Evolutionary conservation across 768 basidiomycete species (phyloP), one percentile per base, ranked within the genome.

Genomic region (Panus rudis): DNA sequence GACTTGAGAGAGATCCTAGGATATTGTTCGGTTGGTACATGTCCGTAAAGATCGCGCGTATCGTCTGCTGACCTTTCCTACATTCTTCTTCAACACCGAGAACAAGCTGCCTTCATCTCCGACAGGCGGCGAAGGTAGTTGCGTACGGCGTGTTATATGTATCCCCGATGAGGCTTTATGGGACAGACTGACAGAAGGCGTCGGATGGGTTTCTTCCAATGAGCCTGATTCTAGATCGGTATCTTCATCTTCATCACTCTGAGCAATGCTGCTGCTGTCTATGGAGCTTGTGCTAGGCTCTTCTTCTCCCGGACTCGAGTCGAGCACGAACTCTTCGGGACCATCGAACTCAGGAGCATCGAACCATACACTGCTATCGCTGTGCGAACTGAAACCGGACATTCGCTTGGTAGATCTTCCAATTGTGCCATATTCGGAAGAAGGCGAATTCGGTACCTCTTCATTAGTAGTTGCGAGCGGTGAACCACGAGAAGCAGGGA

Each of bases 71-170:
- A 87, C 89, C 70, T 90, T 91, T 41, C 89, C 89, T 37, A 92
- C 81, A 53, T 88, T 92, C 65, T 89, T 91, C 66, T 89, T 89
- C 35, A 92, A 63, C 24, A 92, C 79, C 1, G 82, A 66, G 53
- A 91, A 88, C 26, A 92, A 64, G 55, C 87, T 89, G 8, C 86
- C 85, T 63, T 92, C 86, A 41, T 91, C 88, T 3, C 74, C 77
- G 19, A 75, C 67, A 13, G 76, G 69, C 5, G 71, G 69, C 16
- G 75, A 73, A 14, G 86, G 84, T 37, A 88, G 64, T 30, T 64
- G 65, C 3, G 73, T 76, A 49, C 86, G 70, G 45, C 77, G 69
- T 7, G 63, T 53, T 7, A 79, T 59, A n/a, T n/a, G n/a, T n/a
- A n/a, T n/a, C n/a, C n/a, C n/a, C n/a, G n/a, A n/a, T n/a, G n/a